Evolutionary conservation across 257 asterid genomes (phyloP).

Genomic region (Rehmannia glutinosa): DNA sequence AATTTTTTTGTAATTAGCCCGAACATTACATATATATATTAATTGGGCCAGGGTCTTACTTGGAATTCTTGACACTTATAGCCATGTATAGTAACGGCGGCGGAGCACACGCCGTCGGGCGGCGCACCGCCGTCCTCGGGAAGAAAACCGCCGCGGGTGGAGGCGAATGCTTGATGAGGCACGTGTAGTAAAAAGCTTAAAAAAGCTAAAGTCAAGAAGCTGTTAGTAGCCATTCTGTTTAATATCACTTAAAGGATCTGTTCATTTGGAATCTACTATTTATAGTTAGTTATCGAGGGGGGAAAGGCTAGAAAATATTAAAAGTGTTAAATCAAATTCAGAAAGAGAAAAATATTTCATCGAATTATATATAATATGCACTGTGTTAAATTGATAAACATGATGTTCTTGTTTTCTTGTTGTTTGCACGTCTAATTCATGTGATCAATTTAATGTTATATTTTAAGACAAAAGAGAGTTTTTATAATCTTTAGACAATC

Average conservation of each 20-base stretch:
- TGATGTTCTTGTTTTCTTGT: no score
- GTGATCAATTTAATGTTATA: no score
- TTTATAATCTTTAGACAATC: no score
- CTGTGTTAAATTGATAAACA: no score
- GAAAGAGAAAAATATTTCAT: no score
- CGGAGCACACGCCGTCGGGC: slow-evolving; percentile 36
- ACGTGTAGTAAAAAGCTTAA: background rate
- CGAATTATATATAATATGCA: no score
- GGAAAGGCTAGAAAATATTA: background rate
- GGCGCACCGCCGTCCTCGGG: background rate
- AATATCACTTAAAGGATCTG: no score
- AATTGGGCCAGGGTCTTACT: slow-evolving; percentile 19
- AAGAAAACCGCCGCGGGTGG: slow-evolving; percentile 15
- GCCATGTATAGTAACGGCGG: slow-evolving; percentile 33
- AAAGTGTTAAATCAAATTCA: background rate
- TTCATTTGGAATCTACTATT: background rate
- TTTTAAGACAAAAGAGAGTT: no score
- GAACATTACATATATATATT: no score
- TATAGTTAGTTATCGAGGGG: background rate
- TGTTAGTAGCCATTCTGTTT: slow-evolving; percentile 21
- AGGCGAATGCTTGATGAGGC: slow-evolving; percentile 20
- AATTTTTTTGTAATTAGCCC: no score
- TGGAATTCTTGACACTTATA: slow-evolving; percentile 50
- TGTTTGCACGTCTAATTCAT: no score
- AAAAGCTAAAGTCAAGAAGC: slow-evolving; percentile 10